phyloP scores from a whole-genome alignment of 495 filamentous ascomycete species.

The Paragyromitra xinjiangensis region DNA sequence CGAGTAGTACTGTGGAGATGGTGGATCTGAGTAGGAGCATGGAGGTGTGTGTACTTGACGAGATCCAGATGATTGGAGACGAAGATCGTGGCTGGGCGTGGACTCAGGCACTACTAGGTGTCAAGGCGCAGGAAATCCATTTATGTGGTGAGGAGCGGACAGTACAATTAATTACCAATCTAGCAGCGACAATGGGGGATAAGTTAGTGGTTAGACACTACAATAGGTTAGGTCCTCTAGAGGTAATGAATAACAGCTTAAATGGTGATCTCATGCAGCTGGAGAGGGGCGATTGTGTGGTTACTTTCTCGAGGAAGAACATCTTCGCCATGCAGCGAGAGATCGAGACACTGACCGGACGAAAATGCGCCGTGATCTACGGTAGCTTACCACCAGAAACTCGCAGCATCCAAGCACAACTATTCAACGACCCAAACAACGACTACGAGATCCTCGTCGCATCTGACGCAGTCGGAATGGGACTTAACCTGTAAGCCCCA shows the following conservation, averaged over 20 bases:
- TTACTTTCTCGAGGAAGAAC: conserved; percentile 80
- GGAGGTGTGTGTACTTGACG: conserved; percentile 95
- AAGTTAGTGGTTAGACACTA: conserved; percentile 82
- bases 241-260: conserved; percentile 70
- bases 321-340: conserved; percentile 81
- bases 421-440: conserved; percentile 94
- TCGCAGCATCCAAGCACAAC: conserved; percentile 82
- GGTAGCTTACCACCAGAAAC: conserved; percentile 92
- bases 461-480: conserved; percentile 98
- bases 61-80: conserved; percentile 96
- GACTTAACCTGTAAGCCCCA: conserved; percentile 79
- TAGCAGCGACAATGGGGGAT: conserved; percentile 85
- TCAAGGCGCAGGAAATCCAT: conserved; percentile 87
- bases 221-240: conserved; percentile 78
- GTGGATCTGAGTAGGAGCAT: conserved; percentile 72
- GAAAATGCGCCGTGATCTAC: conserved; percentile 89
- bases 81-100: conserved; percentile 89
- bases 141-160: conserved; percentile 89
- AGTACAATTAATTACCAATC: conserved; percentile 78
- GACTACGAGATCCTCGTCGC: conserved; percentile 95
- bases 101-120: conserved; percentile 89
- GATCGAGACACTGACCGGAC: conserved; percentile 79
- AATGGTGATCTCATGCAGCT: conserved; percentile 70
- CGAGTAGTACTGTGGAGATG: conserved; percentile 97
- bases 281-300: conserved; percentile 87